Evolutionary conservation across 2,329 filamentous ascomycete species (phyloP), one percentile per base, ranked within the genome.

Genomic region (Claviceps sp.): DNA sequence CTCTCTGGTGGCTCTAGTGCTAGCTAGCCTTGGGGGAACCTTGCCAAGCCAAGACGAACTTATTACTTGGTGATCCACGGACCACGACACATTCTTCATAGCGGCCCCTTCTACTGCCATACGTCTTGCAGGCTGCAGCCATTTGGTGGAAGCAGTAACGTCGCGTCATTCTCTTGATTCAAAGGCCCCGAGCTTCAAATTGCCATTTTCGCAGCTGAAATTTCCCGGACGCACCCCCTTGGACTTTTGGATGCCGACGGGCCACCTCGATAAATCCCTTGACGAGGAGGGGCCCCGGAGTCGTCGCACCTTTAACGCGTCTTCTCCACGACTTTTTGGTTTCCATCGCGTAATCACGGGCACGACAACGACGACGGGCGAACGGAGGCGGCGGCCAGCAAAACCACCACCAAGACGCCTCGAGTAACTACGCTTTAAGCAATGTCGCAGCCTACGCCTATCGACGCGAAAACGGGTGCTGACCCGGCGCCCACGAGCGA

Each of bases 381-480:
- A 34, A 34, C 29, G 29, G 59, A 64, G 62, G 67, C 66, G 67
- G 63, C 63, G 63, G 62, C 62, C 57, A 61, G 62, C 58, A 46
- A 47, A 49, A 50, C 53, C 54, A 51, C 56, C 47, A 57, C 29
- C 9, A 11, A 34, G 50, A 52, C 45, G 49, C 45, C 16, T 56
- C 49, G 56, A 17, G 57, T 57, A 55, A 11, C 29, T 9, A 9
- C 29, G 9, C 61, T 49, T 60, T 56, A 55, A 40, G 61, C 57
- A 58, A 73, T 72, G 71, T 66, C 70, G 59, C 70, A 73, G 62
- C 65, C 69, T 50, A 60, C 66, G 53, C 61, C 64, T 49, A 61
- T 62, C 49, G 64, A 66, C 55, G 59, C 62, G 52, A 74, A 75
- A 34, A 34, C 29, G 63, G 73, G 72, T 58, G 64, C 66, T 51